Conservation (phyloP, 2,329 filamentous ascomycete species). For the Ilyonectria mors-panacis region DNA sequence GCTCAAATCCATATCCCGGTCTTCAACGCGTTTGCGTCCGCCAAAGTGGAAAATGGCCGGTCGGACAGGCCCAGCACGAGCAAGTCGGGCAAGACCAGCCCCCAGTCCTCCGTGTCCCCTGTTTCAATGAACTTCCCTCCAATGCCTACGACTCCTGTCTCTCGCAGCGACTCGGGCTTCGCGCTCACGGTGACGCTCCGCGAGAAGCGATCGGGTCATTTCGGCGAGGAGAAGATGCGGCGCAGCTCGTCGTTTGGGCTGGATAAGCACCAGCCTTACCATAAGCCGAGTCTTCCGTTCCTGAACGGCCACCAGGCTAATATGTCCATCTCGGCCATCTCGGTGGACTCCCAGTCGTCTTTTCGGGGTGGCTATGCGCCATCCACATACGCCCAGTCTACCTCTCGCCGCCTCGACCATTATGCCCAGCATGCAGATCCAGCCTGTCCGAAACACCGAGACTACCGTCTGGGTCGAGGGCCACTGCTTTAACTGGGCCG, state of each 20-base stretch:
- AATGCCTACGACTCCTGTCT: conserved; percentile 83
- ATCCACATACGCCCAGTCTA: conserved; percentile 89
- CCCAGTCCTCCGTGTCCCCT: conserved; percentile 79
- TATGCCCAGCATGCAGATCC: conserved; percentile 87
- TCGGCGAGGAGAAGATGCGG: conserved; percentile 82
- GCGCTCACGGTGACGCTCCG: conserved; percentile 87
- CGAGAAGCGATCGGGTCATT: conserved; percentile 95
- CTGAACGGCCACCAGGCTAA: conserved; percentile 75
- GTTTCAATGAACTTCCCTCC: conserved; percentile 84
- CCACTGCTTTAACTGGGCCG: conserved; percentile 80
- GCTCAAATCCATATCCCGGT: conserved; percentile 73
- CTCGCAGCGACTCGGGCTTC: conserved; percentile 92
- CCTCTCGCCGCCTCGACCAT: conserved; percentile 87
- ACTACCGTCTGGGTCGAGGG: conserved; percentile 88
- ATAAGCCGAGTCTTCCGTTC: conserved; percentile 82
- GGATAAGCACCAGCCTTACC: conserved; percentile 77
- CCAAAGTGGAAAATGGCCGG: conserved; percentile 76
- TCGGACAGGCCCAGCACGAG: conserved; percentile 85
- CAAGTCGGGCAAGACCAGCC: conserved; percentile 73
- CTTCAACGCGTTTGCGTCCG: conserved; percentile 92
- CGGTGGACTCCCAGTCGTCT: conserved; percentile 77
- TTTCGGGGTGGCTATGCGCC: conserved; percentile 81
- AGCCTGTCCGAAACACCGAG: conserved; percentile 84
- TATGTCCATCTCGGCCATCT: conserved; percentile 72
- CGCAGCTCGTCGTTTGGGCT: conserved; percentile 94